These are phyloP conservation scores for Microbotryum silenes-acaulis DNA, from an alignment of 1,284 basidiomycete genomes.

Conservation along the genomic window DNA sequence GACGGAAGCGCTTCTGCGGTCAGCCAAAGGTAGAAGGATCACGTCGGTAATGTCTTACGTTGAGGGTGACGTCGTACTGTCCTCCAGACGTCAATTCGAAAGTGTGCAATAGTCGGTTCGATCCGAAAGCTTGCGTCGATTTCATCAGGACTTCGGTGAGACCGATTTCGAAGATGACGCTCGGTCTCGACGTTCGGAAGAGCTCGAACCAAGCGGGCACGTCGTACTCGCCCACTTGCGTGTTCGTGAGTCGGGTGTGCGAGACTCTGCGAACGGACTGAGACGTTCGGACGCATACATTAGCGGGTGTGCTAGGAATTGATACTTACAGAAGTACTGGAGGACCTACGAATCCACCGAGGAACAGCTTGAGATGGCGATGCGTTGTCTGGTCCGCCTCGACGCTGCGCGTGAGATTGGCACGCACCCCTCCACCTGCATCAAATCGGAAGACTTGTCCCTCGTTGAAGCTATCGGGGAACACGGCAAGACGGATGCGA, in stretches of 20 bases:
- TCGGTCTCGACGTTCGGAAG: conserved; percentile 14
- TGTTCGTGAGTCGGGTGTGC: conserved; percentile 11
- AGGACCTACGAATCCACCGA: conserved; percentile 15
- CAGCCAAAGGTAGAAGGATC: too few species aligned
- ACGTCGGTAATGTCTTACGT: neutral
- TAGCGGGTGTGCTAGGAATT: neutral
- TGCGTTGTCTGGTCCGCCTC: conserved; percentile 6
- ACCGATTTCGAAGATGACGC: conserved; percentile 23
- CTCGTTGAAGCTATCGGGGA: conserved; percentile 27
- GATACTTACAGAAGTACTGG: neutral
- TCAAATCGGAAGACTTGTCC: conserved; percentile 27
- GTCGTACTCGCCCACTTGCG: conserved; percentile 17
- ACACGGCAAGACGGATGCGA: conserved; percentile 25
- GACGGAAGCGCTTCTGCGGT: neutral
- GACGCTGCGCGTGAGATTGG: conserved; percentile 17
- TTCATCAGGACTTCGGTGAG: conserved; percentile 23
- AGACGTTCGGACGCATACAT: neutral
- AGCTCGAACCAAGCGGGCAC: conserved; percentile 26
- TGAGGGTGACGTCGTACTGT: conserved; percentile 26
- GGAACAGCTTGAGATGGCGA: conserved; percentile 19
- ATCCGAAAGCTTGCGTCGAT: conserved; percentile 10
- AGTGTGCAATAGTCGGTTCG: conserved; percentile 13
- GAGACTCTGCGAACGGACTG: conserved; percentile 12
- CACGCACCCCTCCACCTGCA: conserved; percentile 20
- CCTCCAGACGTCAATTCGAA: conserved; percentile 24